Evolutionary conservation across 352 stramenopile genomes (phyloP).

Genomic region (Peronospora destructor): DNA sequence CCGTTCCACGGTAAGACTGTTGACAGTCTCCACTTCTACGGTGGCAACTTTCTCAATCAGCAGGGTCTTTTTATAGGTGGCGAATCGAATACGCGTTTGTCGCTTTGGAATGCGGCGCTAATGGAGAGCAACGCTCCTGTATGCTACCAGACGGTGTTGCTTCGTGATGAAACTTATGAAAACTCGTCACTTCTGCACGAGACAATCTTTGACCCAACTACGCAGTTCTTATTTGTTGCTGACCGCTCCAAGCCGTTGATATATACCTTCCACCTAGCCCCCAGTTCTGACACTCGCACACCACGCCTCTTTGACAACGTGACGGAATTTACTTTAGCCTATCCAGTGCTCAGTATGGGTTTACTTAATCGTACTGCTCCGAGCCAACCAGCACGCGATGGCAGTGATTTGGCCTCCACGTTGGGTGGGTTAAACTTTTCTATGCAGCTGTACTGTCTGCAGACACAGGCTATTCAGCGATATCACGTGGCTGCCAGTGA

Average conservation of each 20-base stretch:
- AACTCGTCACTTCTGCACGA: slow-evolving; percentile 54
- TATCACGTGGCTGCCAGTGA: slow-evolving; percentile 61
- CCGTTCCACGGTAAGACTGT: slow-evolving; percentile 64
- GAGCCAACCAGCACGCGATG: slow-evolving; percentile 31
- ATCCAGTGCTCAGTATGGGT: slow-evolving; percentile 69
- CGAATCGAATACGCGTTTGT: slow-evolving; percentile 48
- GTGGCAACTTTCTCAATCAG: slow-evolving; percentile 36
- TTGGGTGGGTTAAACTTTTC: slow-evolving; percentile 37
- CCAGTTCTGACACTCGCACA: slow-evolving; percentile 27
- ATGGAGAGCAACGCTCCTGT: slow-evolving; percentile 46
- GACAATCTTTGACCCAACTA: slow-evolving; percentile 59
- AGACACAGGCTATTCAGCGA: slow-evolving; percentile 80
- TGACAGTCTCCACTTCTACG: slow-evolving; percentile 68
- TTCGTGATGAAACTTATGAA: slow-evolving; percentile 29
- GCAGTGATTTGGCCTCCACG: slow-evolving; percentile 22
- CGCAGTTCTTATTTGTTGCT: slow-evolving; percentile 74
- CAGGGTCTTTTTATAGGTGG: slow-evolving; percentile 59
- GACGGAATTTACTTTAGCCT: slow-evolving; percentile 71
- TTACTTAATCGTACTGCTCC: slow-evolving; percentile 45
- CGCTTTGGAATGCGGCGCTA: slow-evolving; percentile 41
- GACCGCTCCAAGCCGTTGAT: slow-evolving; percentile 54
- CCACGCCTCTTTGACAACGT: slow-evolving; percentile 69
- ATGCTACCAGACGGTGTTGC: slow-evolving; percentile 59
- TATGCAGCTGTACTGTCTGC: slow-evolving; percentile 78
- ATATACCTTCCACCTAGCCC: slow-evolving; percentile 60